Conservation (phyloP, 2,329 filamentous ascomycete species). For the Domatiomyces globalis region DNA sequence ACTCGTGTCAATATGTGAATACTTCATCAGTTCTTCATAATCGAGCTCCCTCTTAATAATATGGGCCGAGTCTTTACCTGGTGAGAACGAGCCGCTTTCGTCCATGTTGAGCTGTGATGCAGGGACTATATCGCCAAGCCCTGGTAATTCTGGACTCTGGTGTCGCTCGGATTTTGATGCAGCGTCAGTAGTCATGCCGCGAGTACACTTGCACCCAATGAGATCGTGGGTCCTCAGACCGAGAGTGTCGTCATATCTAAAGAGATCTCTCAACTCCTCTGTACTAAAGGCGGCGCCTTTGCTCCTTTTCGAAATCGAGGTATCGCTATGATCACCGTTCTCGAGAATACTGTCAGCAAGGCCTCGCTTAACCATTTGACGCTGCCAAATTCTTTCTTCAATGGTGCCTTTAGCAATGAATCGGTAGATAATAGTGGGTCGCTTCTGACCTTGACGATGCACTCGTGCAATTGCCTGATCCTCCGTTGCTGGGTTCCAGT, state of each 20-base stretch:
- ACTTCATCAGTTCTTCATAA: constrained; percentile 30
- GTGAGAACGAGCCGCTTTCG: constrained; percentile 1
- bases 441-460: constrained; percentile 57
- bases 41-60: constrained; percentile 25
- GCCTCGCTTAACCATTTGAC: constrained; percentile 56
- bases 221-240: constrained; percentile 55
- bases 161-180: constrained; percentile 3
- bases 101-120: constrained; percentile 5
- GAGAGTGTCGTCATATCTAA: constrained; percentile 47
- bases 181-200: not conserved
- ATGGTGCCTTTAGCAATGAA: constrained; percentile 53
- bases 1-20: constrained; percentile 29
- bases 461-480: constrained; percentile 63
- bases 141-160: constrained; percentile 17
- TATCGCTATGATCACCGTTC: constrained; percentile 16
- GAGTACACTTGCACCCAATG: constrained; percentile 44
- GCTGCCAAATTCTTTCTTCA: constrained; percentile 62
- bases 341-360: constrained; percentile 59
- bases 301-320: constrained; percentile 2
- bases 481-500: constrained; percentile 64
- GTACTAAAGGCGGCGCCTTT: constrained; percentile 41
- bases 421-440: constrained; percentile 54
- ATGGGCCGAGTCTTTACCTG: constrained; percentile 6
- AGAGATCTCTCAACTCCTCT: constrained; percentile 53
- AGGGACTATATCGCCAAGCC: constrained; percentile 2